Conservation (phyloP, 352 stramenopile genomes). For the Phytophthora pisi region DNA sequence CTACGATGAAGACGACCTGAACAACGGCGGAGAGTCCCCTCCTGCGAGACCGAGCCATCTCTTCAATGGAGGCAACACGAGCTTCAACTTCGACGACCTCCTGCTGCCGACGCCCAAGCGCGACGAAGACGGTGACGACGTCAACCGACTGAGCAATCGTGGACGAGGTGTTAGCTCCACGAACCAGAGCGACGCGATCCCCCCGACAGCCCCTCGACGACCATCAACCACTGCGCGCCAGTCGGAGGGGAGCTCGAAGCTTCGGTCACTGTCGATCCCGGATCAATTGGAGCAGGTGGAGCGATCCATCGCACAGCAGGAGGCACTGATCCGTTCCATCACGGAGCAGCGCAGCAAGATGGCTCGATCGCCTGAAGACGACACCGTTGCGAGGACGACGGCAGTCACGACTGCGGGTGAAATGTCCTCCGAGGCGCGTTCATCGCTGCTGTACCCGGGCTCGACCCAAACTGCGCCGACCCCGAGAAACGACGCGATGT, state of each 20-base stretch:
- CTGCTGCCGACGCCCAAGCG: constrained; percentile 41
- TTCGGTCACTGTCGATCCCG: constrained; percentile 55
- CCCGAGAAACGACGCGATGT: constrained; percentile 29
- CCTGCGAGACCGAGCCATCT: constrained; percentile 30
- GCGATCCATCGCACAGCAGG: constrained; percentile 68
- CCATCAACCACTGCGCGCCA: constrained; percentile 31
- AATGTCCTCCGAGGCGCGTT: constrained; percentile 38
- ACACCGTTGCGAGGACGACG: constrained; percentile 32
- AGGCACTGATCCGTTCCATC: constrained; percentile 63
- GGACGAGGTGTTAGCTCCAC: constrained; percentile 31
- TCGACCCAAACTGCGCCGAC: constrained; percentile 46
- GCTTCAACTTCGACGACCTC: constrained; percentile 57
- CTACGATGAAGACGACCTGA: constrained; percentile 49
- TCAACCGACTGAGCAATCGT: constrained; percentile 15
- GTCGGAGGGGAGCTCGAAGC: constrained; percentile 36
- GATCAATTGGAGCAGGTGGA: constrained; percentile 62
- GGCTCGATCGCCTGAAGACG: constrained; percentile 32
- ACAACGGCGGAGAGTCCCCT: constrained; percentile 39
- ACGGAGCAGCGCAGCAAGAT: constrained; percentile 58
- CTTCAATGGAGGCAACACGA: constrained; percentile 35
- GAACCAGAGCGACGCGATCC: constrained; percentile 37
- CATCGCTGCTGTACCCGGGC: constrained; percentile 32
- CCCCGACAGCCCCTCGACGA: constrained; percentile 28
- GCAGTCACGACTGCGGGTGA: constrained; percentile 39
- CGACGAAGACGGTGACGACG: constrained; percentile 16